Evolutionary conservation across 2,329 filamentous ascomycete species (phyloP).

Genomic region (Exutisphaerella laricina): DNA sequence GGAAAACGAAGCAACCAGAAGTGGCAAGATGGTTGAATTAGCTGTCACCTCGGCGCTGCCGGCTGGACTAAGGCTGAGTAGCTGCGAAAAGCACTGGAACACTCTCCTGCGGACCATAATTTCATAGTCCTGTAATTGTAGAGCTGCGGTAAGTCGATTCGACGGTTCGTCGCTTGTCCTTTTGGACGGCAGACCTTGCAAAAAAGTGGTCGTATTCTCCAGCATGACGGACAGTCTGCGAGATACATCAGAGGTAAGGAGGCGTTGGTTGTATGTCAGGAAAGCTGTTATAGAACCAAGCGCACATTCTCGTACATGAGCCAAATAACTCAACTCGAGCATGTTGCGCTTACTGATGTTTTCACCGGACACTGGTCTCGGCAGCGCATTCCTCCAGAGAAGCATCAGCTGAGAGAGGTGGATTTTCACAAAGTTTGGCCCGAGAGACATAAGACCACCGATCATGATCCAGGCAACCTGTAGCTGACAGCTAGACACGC

Average conservation of each 20-base stretch:
- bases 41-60: conserved; percentile 79
- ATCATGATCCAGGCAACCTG: conserved; percentile 98
- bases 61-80: conserved; percentile 80
- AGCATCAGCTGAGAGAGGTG: conserved; percentile 89
- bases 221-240: conserved; percentile 91
- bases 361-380: conserved; percentile 89
- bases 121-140: conserved; percentile 85
- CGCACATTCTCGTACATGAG: conserved; percentile 91
- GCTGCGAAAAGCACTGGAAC: conserved; percentile 87
- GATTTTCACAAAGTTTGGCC: conserved; percentile 98
- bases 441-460: conserved; percentile 90
- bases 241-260: conserved; percentile 89
- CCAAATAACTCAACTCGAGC: conserved; percentile 85
- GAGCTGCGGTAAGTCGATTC: conserved; percentile 73
- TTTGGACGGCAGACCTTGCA: conserved; percentile 76
- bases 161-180: conserved; percentile 82
- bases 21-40: conserved; percentile 83
- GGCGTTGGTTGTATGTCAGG: conserved; percentile 82
- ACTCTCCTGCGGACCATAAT: conserved; percentile 91
- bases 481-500: conserved; percentile 87
- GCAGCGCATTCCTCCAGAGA: conserved; percentile 94
- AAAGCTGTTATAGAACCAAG: conserved; percentile 88
- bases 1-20: conserved; percentile 86
- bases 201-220: conserved; percentile 84
- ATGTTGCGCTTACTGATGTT: conserved; percentile 78